A percentile compares a stretch with the other conserved stretches of the same genome.
These are phyloP conservation scores for Coemansia reversa DNA, from an alignment of 192 early-diverging fungal species.

Conservation along the genomic window DNA sequence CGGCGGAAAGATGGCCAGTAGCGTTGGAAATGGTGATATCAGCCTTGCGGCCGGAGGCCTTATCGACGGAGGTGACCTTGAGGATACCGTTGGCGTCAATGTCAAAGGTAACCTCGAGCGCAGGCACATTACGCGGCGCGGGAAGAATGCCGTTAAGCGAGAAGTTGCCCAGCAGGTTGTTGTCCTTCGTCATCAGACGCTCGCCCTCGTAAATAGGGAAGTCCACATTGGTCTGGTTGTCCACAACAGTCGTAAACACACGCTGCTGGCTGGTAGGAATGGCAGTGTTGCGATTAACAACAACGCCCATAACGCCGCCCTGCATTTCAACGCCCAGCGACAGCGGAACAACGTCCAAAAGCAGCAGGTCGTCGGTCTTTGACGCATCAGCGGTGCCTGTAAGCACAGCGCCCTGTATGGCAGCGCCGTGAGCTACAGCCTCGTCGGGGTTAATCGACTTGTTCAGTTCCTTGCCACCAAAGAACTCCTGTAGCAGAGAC, in stretches of 20 bases:
- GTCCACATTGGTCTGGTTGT: slow-evolving; percentile 82
- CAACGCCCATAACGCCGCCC: slow-evolving; percentile 80
- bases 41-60: slow-evolving; percentile 85
- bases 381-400: slow-evolving; percentile 62
- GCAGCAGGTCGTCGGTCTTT: slow-evolving; percentile 71
- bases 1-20: slow-evolving; percentile 82
- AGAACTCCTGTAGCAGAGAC: slow-evolving; percentile 72
- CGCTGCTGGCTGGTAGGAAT: slow-evolving; percentile 81
- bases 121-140: slow-evolving; percentile 71
- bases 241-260: slow-evolving; percentile 78
- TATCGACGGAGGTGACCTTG: slow-evolving; percentile 89
- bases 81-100: slow-evolving; percentile 86
- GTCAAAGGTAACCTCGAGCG: slow-evolving; percentile 82
- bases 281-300: slow-evolving; percentile 81
- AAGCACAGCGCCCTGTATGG: slow-evolving; percentile 83
- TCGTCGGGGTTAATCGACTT: slow-evolving; percentile 96
- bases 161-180: slow-evolving; percentile 87
- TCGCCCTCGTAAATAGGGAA: slow-evolving; percentile 88
- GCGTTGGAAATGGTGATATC: slow-evolving; percentile 96
- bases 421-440: slow-evolving; percentile 91
- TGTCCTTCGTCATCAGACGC: slow-evolving; percentile 85
- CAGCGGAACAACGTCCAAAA: slow-evolving; percentile 82
- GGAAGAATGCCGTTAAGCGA: slow-evolving; percentile 77
- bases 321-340: slow-evolving; percentile 84
- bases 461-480: slow-evolving; percentile 77